phyloP scores from a whole-genome alignment of 441 rosid species.

The Cnidoscolus chayamansa region DNA sequence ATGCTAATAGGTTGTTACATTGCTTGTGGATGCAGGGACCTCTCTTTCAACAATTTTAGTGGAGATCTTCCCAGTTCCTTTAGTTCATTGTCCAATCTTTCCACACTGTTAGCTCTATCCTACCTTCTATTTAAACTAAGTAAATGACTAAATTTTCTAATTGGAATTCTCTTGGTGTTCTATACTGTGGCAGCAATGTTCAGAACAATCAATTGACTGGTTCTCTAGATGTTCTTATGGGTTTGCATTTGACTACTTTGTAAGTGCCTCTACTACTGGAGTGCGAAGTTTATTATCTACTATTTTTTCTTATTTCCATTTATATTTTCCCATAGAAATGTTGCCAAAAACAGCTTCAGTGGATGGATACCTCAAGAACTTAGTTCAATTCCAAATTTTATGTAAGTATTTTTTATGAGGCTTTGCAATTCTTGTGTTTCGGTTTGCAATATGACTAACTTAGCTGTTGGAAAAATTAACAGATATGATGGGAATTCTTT shows the following conservation, averaged over 20 bases:
- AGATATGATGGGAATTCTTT: constrained; percentile 86
- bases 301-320: constrained; percentile 23
- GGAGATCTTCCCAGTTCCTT: constrained; percentile 92
- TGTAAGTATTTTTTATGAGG: constrained; percentile 41
- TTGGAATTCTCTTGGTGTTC: constrained; percentile 25
- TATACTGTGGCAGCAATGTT: constrained; percentile 55
- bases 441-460: constrained; percentile 18
- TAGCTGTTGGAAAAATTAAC: constrained; percentile 29
- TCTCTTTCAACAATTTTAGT: constrained; percentile 84
- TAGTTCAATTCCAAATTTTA: constrained; percentile 54
- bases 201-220: constrained; percentile 93
- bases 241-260: constrained; percentile 69
- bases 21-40: constrained; percentile 54
- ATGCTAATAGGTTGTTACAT: constrained; percentile 11
- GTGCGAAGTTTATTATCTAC: background rate
- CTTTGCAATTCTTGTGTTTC: constrained; percentile 11
- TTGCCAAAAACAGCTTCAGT: constrained; percentile 77
- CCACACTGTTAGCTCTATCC: constrained; percentile 63
- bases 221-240: constrained; percentile 58
- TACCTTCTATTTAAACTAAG: constrained; percentile 15
- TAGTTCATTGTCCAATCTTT: constrained; percentile 57
- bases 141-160: constrained; percentile 1
- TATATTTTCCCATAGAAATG: constrained; percentile 55
- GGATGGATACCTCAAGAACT: constrained; percentile 91
- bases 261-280: constrained; percentile 39